Evolutionary conservation across 306 rosid species (phyloP).

Genomic region (Gastrolobium bilobum): DNA sequence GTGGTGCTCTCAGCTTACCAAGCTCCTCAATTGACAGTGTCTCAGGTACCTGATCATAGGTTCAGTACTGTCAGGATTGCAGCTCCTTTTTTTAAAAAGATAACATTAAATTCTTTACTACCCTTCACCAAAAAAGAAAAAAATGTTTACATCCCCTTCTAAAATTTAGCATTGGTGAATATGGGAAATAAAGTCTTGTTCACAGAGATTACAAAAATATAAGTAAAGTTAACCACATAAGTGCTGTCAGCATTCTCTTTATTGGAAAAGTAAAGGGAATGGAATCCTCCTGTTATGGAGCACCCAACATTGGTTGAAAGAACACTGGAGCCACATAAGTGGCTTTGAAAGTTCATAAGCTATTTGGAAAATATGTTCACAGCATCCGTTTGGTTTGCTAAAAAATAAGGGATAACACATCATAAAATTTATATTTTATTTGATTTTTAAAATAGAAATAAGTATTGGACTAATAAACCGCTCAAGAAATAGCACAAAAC

Average conservation of each 20-base stretch:
- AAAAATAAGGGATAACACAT: no score
- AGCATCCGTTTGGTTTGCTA: not conserved
- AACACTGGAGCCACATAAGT: not conserved
- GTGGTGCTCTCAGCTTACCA: conserved; percentile 76
- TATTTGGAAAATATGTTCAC: not conserved
- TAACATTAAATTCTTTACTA: not conserved
- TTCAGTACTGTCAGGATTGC: conserved; percentile 23
- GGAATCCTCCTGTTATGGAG: not conserved
- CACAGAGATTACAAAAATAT: no score
- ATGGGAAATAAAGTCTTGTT: not conserved
- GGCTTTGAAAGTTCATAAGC: no score
- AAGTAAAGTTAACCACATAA: not conserved
- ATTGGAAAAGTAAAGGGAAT: not conserved
- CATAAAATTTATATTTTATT: no score
- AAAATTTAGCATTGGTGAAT: not conserved
- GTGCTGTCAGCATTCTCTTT: not conserved
- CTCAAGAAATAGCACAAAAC: no score
- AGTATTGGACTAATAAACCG: no score
- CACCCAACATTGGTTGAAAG: not conserved
- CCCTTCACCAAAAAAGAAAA: not conserved
- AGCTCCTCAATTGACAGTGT: conserved; percentile 67
- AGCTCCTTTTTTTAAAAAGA: not conserved
- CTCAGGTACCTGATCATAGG: conserved; percentile 72
- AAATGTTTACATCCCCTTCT: not conserved
- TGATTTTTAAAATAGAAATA: no score